Percentiles rank a stretch among this genome's conserved stretches.
Conservation (phyloP, 2,329 filamentous ascomycete genomes). For the Penicillium sp. region DNA sequence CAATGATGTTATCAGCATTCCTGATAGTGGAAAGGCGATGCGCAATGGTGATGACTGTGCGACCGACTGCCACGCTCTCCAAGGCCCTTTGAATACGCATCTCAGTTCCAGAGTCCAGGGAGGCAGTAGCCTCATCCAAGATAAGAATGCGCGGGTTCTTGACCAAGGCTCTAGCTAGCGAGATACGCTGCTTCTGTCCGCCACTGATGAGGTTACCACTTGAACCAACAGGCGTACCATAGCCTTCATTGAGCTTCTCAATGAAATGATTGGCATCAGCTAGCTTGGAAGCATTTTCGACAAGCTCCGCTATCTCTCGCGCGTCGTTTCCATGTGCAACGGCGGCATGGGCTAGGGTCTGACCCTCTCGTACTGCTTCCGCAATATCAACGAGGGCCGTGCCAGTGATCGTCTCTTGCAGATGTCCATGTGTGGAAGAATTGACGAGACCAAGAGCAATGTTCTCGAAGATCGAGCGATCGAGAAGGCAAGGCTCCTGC, state of each 20-base stretch:
- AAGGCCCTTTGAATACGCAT: slow-evolving; percentile 12
- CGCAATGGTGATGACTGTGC: slow-evolving; percentile 54
- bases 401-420: slow-evolving; percentile 43
- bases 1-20: slow-evolving; percentile 18
- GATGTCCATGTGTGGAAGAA: slow-evolving; percentile 18
- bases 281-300: slow-evolving; percentile 50
- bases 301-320: slow-evolving; percentile 50
- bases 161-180: slow-evolving; percentile 75
- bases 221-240: slow-evolving; percentile 72
- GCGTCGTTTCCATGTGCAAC: slow-evolving; percentile 46
- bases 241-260: slow-evolving; percentile 47
- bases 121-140: slow-evolving; percentile 75
- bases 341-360: slow-evolving; percentile 48
- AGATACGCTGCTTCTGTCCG: slow-evolving; percentile 77
- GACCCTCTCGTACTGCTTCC: slow-evolving; percentile 46
- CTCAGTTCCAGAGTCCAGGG: slow-evolving; percentile 52
- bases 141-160: slow-evolving; percentile 72
- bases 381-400: slow-evolving; percentile 50
- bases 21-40: slow-evolving; percentile 18
- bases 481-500: slow-evolving; percentile 14
- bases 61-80: slow-evolving; percentile 4
- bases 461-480: slow-evolving; percentile 15
- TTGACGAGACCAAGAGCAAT: slow-evolving; percentile 16
- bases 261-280: slow-evolving; percentile 56
- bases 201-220: slow-evolving; percentile 72